A percentile compares a stretch with the other conserved stretches of the same genome.
These are phyloP conservation scores for Sphagnum magellanicum DNA, from an alignment of 228 moss, liverwort and hornwort genomes.

Conservation along the genomic window DNA sequence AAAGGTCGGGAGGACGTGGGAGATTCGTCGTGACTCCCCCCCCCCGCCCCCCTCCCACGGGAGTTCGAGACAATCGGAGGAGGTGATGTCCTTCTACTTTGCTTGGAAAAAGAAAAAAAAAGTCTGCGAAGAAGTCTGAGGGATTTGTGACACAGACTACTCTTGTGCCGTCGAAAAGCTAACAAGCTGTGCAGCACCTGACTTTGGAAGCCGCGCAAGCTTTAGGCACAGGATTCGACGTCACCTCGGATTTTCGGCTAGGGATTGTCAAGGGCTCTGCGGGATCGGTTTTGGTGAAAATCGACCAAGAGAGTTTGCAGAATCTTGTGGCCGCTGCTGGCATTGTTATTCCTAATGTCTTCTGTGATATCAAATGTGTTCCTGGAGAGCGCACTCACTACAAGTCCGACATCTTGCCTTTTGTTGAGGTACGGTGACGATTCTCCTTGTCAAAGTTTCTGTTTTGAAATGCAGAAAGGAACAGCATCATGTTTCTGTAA, in stretches of 20 bases:
- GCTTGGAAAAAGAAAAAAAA: too few relatives aligned
- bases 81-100: too few relatives aligned
- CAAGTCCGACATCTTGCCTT: conserved; percentile 64
- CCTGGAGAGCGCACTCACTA: conserved; percentile 82
- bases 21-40: too few relatives aligned
- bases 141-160: too few relatives aligned
- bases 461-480: too few relatives aligned
- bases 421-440: conserved; percentile 18
- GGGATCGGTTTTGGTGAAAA: conserved; percentile 35
- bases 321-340: conserved; percentile 66
- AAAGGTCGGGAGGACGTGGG: too few relatives aligned
- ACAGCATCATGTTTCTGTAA: too few relatives aligned
- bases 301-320: conserved; percentile 51
- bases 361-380: conserved; percentile 69
- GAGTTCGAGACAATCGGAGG: too few relatives aligned
- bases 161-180: too few relatives aligned
- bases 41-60: too few relatives aligned
- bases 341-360: conserved; percentile 60
- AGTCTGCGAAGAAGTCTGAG: too few relatives aligned
- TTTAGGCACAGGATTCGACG: conserved; percentile 84
- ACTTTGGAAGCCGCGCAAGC: conserved; percentile 62
- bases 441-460: too few relatives aligned
- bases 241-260: conserved; percentile 72
- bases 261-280: conserved; percentile 53
- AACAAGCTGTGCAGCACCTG: conserved; percentile 30